Conservation (phyloP, 2,329 filamentous ascomycete genomes). For the Parafenestella ontariensis region DNA sequence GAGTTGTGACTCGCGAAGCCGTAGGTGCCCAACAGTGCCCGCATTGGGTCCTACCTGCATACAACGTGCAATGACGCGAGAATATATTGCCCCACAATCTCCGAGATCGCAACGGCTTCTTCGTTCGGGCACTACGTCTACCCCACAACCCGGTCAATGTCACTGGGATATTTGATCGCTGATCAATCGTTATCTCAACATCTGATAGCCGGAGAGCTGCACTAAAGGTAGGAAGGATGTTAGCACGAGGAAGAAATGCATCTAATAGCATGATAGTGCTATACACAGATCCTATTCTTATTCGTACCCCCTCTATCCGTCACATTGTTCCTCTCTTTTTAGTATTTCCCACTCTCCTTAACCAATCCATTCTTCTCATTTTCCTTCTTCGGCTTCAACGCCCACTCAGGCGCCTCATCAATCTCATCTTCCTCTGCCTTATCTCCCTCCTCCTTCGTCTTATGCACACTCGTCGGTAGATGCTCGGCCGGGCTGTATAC, state of each 20-base stretch:
- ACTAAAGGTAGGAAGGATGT: not conserved
- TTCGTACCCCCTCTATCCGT: not conserved
- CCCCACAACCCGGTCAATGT: not conserved
- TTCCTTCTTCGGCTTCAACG: conserved; percentile 61
- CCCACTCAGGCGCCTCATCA: conserved; percentile 68
- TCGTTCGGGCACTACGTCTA: not conserved
- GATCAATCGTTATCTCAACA: not conserved
- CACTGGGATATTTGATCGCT: not conserved
- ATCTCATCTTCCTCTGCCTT: conserved; percentile 66
- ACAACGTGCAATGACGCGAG: not conserved
- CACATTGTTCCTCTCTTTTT: not conserved
- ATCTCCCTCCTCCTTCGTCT: conserved; percentile 69
- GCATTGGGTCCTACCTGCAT: not conserved
- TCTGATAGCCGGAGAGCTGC: not conserved
- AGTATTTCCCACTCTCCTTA: conserved; percentile 50
- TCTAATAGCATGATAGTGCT: not conserved
- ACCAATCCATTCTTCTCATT: conserved; percentile 66
- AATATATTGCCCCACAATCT: not conserved
- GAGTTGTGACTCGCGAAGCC: not conserved
- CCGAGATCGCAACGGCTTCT: not conserved
- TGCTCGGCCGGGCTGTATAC: conserved; percentile 71
- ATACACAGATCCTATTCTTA: not conserved
- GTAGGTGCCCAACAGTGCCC: not conserved
- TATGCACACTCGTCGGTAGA: conserved; percentile 64
- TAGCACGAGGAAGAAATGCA: not conserved